phyloP scores from a whole-genome alignment of 208 protist species.

The Herpetomonas tarakana region DNA sequence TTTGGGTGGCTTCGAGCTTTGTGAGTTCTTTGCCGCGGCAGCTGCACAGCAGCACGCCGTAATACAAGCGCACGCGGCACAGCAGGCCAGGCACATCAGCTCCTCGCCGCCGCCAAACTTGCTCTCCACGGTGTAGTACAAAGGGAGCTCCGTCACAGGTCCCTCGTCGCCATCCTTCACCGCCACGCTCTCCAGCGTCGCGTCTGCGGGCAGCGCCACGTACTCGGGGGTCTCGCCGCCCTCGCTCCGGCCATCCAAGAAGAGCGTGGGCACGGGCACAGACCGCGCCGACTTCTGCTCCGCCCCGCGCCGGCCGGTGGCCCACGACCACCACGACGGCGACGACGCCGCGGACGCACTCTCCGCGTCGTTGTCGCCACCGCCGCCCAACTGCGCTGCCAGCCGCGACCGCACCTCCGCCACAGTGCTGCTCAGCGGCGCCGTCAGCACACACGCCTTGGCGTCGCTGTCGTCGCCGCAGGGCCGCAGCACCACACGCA shows the following conservation, averaged over 20 bases:
- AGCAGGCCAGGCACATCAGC: conserved; percentile 4
- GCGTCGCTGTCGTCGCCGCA: not conserved
- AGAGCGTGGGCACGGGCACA: no score
- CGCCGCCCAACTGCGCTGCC: not conserved
- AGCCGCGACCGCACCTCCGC: not conserved
- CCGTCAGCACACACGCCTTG: not conserved
- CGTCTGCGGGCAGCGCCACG: not conserved
- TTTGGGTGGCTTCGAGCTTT: not conserved
- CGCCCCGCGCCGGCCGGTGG: no score
- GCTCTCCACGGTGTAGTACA: not conserved
- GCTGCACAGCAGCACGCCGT: conserved; percentile 7
- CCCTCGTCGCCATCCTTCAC: not conserved
- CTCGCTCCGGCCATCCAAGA: not conserved
- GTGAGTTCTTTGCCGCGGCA: not conserved
- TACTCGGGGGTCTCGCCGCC: not conserved
- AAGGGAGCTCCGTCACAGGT: not conserved
- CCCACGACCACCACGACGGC: not conserved
- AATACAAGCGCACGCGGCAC: conserved; percentile 3
- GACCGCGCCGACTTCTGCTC: no score
- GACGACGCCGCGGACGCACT: not conserved
- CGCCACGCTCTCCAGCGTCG: not conserved
- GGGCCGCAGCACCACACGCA: not conserved
- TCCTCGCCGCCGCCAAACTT: conserved; percentile 3
- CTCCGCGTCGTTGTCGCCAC: not conserved
- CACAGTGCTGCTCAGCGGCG: not conserved